These are phyloP conservation scores for Boletus patriciae DNA, from an alignment of 768 basidiomycete genomes.

Conservation along the genomic window DNA sequence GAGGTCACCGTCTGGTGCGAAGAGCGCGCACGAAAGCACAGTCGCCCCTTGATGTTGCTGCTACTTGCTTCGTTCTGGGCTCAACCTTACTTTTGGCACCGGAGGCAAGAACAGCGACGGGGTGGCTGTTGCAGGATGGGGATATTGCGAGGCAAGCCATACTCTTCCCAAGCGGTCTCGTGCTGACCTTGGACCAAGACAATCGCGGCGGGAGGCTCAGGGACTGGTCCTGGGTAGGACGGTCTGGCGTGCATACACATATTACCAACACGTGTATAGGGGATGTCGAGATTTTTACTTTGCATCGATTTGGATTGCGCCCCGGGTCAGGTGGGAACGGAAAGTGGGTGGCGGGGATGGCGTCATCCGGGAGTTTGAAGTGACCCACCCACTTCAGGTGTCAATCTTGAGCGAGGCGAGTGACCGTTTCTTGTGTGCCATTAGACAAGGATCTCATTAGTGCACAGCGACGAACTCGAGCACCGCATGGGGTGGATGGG, in stretches of 20 bases:
- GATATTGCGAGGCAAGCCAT: slow-evolving; percentile 72
- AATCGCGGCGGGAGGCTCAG: slow-evolving; percentile 90
- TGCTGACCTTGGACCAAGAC: slow-evolving; percentile 45
- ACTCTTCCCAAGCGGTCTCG: not conserved
- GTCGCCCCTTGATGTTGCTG: slow-evolving; percentile 94
- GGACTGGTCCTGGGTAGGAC: slow-evolving; percentile 86
- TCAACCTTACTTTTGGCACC: slow-evolving; percentile 82
- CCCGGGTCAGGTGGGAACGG: slow-evolving; percentile 69
- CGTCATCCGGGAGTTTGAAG: slow-evolving; percentile 79
- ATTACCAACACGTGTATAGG: slow-evolving; percentile 93
- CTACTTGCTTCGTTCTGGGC: slow-evolving; percentile 28
- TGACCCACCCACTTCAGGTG: slow-evolving; percentile 78
- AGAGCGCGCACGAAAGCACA: slow-evolving; percentile 96
- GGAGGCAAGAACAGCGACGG: slow-evolving; percentile 87
- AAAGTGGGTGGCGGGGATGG: slow-evolving; percentile 81
- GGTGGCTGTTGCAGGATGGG: slow-evolving; percentile 76
- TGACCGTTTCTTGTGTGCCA: not conserved
- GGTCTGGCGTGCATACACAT: slow-evolving; percentile 94
- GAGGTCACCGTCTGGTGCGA: slow-evolving; percentile 91
- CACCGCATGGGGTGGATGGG: slow-evolving; percentile 85
- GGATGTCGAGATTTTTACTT: slow-evolving; percentile 83
- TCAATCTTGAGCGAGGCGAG: slow-evolving; percentile 84
- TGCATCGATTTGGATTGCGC: slow-evolving; percentile 81
- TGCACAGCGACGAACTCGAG: slow-evolving; percentile 71
- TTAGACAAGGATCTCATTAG: not conserved